A percentile compares a stretch with the other conserved stretches of the same genome.
Conservation (phyloP, 2,329 filamentous ascomycete genomes). For the Leptographium flavum region DNA sequence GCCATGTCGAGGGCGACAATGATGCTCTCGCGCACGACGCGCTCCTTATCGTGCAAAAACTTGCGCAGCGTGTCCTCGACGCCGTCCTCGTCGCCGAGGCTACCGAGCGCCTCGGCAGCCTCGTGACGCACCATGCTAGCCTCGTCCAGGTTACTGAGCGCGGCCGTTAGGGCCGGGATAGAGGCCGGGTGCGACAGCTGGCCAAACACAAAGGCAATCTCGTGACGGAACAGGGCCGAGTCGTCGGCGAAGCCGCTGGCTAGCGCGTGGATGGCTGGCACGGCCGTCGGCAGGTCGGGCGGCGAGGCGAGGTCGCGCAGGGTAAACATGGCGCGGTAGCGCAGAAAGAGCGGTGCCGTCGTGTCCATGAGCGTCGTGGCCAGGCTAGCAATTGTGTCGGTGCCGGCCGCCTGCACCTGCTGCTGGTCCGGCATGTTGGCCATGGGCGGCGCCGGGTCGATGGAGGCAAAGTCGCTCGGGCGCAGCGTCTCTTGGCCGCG, state of each 20-base stretch:
- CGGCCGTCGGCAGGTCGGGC: constrained; percentile 75
- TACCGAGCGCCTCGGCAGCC: constrained; percentile 89
- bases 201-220: constrained; percentile 96
- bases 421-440: constrained; percentile 36
- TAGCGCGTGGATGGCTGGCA: constrained; percentile 74
- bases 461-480: constrained; percentile 77
- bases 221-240: constrained; percentile 90
- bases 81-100: constrained; percentile 82
- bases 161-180: constrained; percentile 71
- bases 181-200: constrained; percentile 94
- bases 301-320: constrained; percentile 90
- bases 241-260: constrained; percentile 73
- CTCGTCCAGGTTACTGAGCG: constrained; percentile 67
- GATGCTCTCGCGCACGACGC: constrained; percentile 87
- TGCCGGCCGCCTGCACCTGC: constrained; percentile 15
- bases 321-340: constrained; percentile 97
- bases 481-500: constrained; percentile 57
- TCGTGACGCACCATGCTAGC: constrained; percentile 96
- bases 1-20: constrained; percentile 97
- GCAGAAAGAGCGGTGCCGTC: constrained; percentile 66
- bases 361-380: constrained; percentile 68
- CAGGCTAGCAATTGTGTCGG: constrained; percentile 54
- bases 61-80: constrained; percentile 73
- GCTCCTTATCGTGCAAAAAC: constrained; percentile 81
- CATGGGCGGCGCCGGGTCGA: constrained; percentile 87